Conservation (phyloP, 2,329 filamentous ascomycete species). For the Pyrenophora seminiperda region DNA sequence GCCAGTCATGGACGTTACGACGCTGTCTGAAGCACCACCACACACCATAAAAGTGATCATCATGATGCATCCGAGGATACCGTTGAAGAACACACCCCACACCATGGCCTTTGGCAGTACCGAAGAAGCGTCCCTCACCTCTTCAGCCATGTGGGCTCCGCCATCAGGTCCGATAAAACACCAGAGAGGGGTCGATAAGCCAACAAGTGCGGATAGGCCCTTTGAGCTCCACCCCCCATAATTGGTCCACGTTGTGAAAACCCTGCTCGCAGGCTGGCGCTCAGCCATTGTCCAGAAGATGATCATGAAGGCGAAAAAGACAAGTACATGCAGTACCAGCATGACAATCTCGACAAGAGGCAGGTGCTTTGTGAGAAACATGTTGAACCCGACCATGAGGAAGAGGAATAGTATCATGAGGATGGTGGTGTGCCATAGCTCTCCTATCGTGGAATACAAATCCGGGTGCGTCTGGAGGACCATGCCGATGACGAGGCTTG, state of each 20-base stretch:
- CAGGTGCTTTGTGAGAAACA: constrained; percentile 49
- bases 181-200: constrained; percentile 41
- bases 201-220: constrained; percentile 52
- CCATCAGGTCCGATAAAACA: constrained; percentile 46
- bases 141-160: constrained; percentile 46
- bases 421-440: constrained; percentile 35
- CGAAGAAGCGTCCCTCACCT: constrained; percentile 37
- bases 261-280: constrained; percentile 43
- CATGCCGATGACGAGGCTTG: constrained; percentile 25
- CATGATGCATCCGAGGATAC: constrained; percentile 46
- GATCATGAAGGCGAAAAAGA: constrained; percentile 57
- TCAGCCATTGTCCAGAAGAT: constrained; percentile 35
- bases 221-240: constrained; percentile 49
- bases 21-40: constrained; percentile 43
- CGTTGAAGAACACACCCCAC: constrained; percentile 45
- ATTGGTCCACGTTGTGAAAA: constrained; percentile 55
- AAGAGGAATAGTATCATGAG: constrained; percentile 48
- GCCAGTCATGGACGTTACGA: constrained; percentile 22
- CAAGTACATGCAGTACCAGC: constrained; percentile 54
- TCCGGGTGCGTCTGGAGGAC: constrained; percentile 49
- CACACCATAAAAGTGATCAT: constrained; percentile 34
- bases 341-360: constrained; percentile 54
- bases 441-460: constrained; percentile 50
- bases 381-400: constrained; percentile 48
- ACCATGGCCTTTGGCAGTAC: constrained; percentile 48